These are phyloP conservation scores for Ustilago tritici DNA, from an alignment of 1,284 basidiomycete genomes.

Conservation along the genomic window DNA sequence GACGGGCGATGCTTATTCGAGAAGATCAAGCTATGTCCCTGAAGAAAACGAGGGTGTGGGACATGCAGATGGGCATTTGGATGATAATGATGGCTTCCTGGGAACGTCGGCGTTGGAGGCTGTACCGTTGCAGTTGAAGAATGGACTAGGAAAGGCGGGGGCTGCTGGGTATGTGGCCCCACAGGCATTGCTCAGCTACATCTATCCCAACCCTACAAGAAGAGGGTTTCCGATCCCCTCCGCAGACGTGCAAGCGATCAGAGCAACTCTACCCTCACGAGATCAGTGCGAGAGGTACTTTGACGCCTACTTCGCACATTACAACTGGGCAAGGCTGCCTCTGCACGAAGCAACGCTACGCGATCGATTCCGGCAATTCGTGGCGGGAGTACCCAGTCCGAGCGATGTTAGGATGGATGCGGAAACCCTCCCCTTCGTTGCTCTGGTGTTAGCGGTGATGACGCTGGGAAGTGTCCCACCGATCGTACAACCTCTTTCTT, in stretches of 20 bases:
- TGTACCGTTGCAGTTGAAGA: conserved; percentile 43
- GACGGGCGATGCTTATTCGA: conserved; percentile 15
- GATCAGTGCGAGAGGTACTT: conserved; percentile 52
- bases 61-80: conserved; percentile 43
- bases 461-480: conserved; percentile 48
- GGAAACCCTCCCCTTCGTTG: conserved; percentile 48
- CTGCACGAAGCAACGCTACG: conserved; percentile 37
- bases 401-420: conserved; percentile 47
- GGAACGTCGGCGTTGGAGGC: conserved; percentile 49
- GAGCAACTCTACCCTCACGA: conserved; percentile 37
- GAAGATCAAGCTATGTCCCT: conserved; percentile 32
- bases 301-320: conserved; percentile 50
- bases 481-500: conserved; percentile 48
- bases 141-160: conserved; percentile 19
- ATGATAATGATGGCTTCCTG: conserved; percentile 52
- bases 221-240: conserved; percentile 50
- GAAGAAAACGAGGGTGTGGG: conserved; percentile 43
- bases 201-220: conserved; percentile 46
- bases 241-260: conserved; percentile 46
- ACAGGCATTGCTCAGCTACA: conserved; percentile 38
- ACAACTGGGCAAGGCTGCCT: conserved; percentile 51
- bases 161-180: conserved; percentile 32
- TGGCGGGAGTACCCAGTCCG: conserved; percentile 33
- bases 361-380: conserved; percentile 42
- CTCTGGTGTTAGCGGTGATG: conserved; percentile 39